These are phyloP conservation scores for Exophiala spinifera DNA, from an alignment of 2,329 filamentous ascomycete species.

Conservation along the genomic window DNA sequence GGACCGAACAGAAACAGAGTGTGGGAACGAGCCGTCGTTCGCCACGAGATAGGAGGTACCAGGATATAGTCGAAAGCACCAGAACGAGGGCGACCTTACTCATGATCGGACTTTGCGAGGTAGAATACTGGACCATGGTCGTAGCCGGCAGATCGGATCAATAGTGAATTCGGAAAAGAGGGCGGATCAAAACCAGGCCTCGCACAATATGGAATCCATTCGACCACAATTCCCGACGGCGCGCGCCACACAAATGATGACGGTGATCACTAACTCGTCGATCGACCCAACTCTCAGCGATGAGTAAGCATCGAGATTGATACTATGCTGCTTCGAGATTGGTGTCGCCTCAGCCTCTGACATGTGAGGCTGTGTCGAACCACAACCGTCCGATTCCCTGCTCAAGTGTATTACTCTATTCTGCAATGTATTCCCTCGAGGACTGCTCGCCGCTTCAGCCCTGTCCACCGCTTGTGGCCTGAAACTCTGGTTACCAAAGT, in stretches of 20 bases:
- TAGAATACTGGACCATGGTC: no score
- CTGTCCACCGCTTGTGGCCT: not conserved
- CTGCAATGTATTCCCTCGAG: not conserved
- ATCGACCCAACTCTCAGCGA: not conserved
- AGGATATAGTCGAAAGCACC: not conserved
- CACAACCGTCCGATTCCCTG: not conserved
- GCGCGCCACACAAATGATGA: not conserved
- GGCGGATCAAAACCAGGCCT: not conserved
- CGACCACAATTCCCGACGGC: no score
- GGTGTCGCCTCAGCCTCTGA: slow-evolving; percentile 4
- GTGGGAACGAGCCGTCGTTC: not conserved
- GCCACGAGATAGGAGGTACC: not conserved
- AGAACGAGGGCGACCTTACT: slow-evolving; percentile 1
- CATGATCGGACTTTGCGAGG: not conserved
- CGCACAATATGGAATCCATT: not conserved
- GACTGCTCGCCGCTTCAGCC: not conserved
- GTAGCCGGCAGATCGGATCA: not conserved
- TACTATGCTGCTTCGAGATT: not conserved
- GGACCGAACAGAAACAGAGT: not conserved
- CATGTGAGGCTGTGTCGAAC: not conserved
- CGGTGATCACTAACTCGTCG: not conserved
- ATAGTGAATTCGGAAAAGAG: not conserved
- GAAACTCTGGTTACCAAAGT: not conserved
- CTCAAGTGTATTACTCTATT: not conserved
- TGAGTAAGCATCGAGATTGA: not conserved